Evolutionary conservation across 23 red algal genomes (phyloP).

Genomic region (Gracilaria caudata): DNA sequence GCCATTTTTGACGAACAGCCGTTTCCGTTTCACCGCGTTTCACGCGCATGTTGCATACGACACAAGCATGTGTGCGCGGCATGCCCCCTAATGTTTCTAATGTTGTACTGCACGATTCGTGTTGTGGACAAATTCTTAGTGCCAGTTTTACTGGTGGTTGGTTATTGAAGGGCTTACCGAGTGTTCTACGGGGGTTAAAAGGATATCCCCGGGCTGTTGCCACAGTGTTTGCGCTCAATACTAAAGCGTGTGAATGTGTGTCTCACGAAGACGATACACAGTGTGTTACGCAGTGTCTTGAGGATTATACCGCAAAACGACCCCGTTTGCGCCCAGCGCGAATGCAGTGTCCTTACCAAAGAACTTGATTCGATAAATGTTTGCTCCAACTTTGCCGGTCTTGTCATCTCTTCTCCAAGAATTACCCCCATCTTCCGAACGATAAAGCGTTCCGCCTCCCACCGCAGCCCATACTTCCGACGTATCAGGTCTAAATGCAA

Average conservation of each 20-base stretch:
- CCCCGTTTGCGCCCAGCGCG: constrained; percentile 86
- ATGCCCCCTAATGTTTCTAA: background rate
- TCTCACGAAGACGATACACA: background rate
- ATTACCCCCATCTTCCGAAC: constrained; percentile 80
- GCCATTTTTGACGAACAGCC: background rate
- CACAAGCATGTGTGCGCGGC: no score
- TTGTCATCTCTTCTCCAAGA: constrained; percentile 80
- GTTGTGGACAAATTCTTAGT: constrained; percentile 1
- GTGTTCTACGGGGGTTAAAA: background rate
- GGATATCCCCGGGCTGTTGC: no score
- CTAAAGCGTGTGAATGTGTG: background rate
- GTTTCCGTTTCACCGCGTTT: background rate
- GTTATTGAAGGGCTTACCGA: background rate
- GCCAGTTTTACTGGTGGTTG: background rate
- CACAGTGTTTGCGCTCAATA: background rate
- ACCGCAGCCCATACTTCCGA: constrained; percentile 92
- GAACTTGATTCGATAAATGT: constrained; percentile 97
- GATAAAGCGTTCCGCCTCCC: constrained; percentile 84
- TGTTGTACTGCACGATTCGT: background rate
- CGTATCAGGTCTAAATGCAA: constrained; percentile 75
- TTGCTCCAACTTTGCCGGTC: constrained; percentile 71
- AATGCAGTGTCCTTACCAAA: constrained; percentile 86
- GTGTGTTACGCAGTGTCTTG: background rate
- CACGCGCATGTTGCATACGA: background rate
- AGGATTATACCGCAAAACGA: constrained; percentile 81